Conservation (phyloP, 352 stramenopile species). For the Pythium sukuiense region DNA sequence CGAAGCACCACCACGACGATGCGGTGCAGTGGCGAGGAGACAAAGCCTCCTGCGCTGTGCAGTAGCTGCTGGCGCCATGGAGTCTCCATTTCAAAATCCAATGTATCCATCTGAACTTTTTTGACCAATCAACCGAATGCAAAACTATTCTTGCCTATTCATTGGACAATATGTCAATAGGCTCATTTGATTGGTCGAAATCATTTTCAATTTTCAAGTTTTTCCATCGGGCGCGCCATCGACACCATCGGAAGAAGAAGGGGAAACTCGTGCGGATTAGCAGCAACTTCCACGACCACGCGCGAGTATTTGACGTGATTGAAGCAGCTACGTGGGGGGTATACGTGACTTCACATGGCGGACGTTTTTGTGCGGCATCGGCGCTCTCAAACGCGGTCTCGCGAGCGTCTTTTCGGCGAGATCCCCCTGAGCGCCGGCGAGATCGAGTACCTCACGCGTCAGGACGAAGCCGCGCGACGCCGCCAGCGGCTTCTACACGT, state of each 20-base stretch:
- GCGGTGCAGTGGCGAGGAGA: too few relatives aligned
- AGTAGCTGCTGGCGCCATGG: too few relatives aligned
- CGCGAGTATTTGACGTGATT: not conserved
- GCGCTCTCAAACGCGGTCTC: slow-evolving; percentile 9
- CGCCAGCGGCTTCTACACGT: slow-evolving; percentile 54
- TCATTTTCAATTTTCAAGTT: not conserved
- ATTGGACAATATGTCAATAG: not conserved
- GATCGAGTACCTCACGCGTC: slow-evolving; percentile 51
- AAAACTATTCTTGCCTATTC: not conserved
- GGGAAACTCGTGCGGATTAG: not conserved
- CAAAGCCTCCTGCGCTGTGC: too few relatives aligned
- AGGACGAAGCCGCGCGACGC: slow-evolving; percentile 57
- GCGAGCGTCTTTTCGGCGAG: slow-evolving; percentile 29
- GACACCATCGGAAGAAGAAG: not conserved
- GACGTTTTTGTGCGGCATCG: slow-evolving; percentile 26
- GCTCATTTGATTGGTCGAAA: not conserved
- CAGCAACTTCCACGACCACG: not conserved
- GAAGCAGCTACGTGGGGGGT: too few relatives aligned
- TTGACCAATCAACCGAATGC: too few relatives aligned
- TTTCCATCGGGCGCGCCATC: not conserved
- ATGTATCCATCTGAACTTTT: too few relatives aligned
- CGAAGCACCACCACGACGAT: too few relatives aligned
- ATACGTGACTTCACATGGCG: slow-evolving; percentile 10
- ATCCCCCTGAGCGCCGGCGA: slow-evolving; percentile 69
- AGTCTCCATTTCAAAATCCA: too few relatives aligned